Conservation (phyloP, 2,329 filamentous ascomycete species). For the Pseudocercospora fijiensis region DNA sequence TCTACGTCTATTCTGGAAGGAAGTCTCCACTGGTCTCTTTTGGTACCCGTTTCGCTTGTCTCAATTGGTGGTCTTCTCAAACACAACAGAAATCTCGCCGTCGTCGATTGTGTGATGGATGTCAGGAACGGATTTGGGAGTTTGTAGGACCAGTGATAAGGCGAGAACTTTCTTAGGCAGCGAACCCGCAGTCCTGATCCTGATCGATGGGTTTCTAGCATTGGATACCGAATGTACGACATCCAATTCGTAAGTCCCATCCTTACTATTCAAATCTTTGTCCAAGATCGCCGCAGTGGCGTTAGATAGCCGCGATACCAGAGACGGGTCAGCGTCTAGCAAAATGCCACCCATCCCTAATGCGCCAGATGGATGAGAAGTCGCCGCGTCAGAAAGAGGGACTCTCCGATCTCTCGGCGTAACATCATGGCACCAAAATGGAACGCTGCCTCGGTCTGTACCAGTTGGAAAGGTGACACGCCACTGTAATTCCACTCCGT, state of each 20-base stretch:
- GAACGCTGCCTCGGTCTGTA: conserved; percentile 52
- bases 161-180: conserved; percentile 15
- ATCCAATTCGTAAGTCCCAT: conserved; percentile 15
- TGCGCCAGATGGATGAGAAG: conserved; percentile 53
- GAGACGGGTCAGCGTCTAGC: conserved; percentile 13
- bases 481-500: conserved; percentile 61
- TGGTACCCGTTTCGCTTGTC: neutral
- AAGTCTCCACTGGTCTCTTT: neutral
- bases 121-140: conserved; percentile 7
- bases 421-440: conserved; percentile 67
- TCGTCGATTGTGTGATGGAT: conserved; percentile 24
- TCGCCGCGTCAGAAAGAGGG: conserved; percentile 44
- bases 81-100: conserved; percentile 22
- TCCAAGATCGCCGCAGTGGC: conserved; percentile 26
- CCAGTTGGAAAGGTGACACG: conserved; percentile 53
- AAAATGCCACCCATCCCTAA: conserved; percentile 51
- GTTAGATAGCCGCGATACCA: conserved; percentile 16
- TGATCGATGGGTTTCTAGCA: conserved; percentile 21
- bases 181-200: conserved; percentile 15
- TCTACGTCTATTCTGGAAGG: neutral
- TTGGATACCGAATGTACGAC: conserved; percentile 16
- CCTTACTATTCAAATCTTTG: conserved; percentile 10
- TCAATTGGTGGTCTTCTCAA: conserved; percentile 15
- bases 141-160: conserved; percentile 23
- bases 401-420: conserved; percentile 59